Evolutionary conservation across 495 filamentous ascomycete genomes (phyloP).

Genomic region (Penicillium cataractarum): DNA sequence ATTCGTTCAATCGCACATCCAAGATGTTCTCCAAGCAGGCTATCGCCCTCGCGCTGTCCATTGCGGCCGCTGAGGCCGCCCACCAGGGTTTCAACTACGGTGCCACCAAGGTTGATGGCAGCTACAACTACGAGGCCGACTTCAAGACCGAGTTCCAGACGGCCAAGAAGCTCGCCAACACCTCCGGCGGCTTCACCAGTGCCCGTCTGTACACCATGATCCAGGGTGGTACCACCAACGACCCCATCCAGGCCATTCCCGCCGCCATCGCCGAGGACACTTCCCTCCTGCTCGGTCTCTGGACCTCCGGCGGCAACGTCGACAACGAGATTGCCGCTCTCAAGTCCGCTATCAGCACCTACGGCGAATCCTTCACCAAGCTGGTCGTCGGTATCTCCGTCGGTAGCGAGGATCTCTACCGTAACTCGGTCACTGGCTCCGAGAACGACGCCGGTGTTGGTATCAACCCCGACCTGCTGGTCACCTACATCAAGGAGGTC

Average conservation of each 20-base stretch:
- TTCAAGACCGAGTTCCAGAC: constrained; percentile 71
- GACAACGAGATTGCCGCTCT: constrained; percentile 72
- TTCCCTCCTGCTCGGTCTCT: constrained; percentile 74
- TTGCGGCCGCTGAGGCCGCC: constrained; percentile 50
- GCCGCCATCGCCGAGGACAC: constrained; percentile 77
- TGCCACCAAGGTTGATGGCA: constrained; percentile 61
- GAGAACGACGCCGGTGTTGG: constrained; percentile 58
- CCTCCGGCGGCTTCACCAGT: constrained; percentile 74
- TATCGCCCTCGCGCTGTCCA: constrained; percentile 48
- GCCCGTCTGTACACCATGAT: constrained; percentile 70
- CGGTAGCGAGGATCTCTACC: constrained; percentile 89
- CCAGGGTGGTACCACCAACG: constrained; percentile 61
- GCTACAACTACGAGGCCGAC: constrained; percentile 63
- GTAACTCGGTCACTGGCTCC: constrained; percentile 63
- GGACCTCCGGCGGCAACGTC: constrained; percentile 73
- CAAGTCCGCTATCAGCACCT: constrained; percentile 60
- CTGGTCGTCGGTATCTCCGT: constrained; percentile 85
- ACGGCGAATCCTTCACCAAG: constrained; percentile 62
- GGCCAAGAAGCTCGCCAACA: constrained; percentile 69
- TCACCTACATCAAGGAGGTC: constrained; percentile 67
- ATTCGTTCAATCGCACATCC: constrained; percentile 2
- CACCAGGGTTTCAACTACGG: constrained; percentile 87
- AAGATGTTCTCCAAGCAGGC: constrained; percentile 44
- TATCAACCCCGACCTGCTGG: constrained; percentile 59
- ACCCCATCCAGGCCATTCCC: constrained; percentile 69